Base-by-base conservation (phyloP, 192 early-diverging fungal genomes). In the Backusella macrospora region DNA sequence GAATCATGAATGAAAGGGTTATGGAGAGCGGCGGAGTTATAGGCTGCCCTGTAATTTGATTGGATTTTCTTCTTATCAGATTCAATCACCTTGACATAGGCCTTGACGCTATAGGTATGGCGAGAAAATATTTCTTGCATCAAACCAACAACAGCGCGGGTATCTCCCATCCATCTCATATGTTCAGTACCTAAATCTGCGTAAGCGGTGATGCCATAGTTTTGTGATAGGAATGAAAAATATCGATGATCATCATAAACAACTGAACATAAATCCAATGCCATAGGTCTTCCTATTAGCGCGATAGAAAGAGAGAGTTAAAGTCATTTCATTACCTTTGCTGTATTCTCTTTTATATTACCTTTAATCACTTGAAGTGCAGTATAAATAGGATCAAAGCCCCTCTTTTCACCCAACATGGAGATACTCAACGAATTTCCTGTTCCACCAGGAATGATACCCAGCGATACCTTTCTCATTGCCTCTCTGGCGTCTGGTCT, bases 371-470 rank as follows among this genome's bases (percentile, higher is more conserved):
- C 65, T 68, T 76, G 75, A 7, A 85, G 70, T 23, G 81, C 75
- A 48, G 84, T 70, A 40, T 74, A 66, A 23, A 65, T 18, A 16
- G 79, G 47, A 44, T 78, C 78, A 21, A 73, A 71, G 14, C 88
- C 86, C 68, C 71, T 37, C 38, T 76, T 73, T 21, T 87, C 82
- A n/a, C 88, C 88, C 18, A 82, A 48, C 13, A 89, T 43, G 26
- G 80, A 84, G 69, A 83, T 77, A 23, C 78, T 84, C 49, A 89
- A 62, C 0, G 84, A 86, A 67, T 89, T 89, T 16, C 88, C 88
- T 29, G 83, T 86, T 78, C 87, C 88, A 71, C 83, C 81, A 48
- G 88, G 88, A 80, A 94, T 87, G 13, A 86, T 75, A 0, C 92
- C 90, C 5, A 95, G 26, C 0, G 91, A 89, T 5, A 92, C 65